Percentiles rank a stretch among this genome's conserved stretches.
Evolutionary conservation across 441 rosid genomes (phyloP).

Genomic region (Gossypium lobatum): DNA sequence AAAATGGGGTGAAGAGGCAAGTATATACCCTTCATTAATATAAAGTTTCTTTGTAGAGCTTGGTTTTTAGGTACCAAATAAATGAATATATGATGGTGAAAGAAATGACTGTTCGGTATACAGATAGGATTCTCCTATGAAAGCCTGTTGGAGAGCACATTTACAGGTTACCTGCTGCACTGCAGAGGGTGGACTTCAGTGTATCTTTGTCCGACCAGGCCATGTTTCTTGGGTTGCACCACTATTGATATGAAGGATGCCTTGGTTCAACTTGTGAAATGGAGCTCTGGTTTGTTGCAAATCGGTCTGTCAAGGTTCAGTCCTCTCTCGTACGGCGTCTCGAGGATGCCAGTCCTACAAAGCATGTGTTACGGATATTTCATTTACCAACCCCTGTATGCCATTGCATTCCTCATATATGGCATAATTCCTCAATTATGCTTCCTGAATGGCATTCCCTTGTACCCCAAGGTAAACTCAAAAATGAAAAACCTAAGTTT

Average conservation of each 20-base stretch:
- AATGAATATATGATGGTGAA: not conserved
- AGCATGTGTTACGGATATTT: constrained; percentile 20
- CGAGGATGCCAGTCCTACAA: constrained; percentile 21
- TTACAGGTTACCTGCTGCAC: constrained; percentile 25
- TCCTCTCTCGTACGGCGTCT: constrained; percentile 32
- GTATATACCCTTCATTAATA: not conserved
- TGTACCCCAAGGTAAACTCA: constrained; percentile 36
- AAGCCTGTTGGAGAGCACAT: constrained; percentile 13
- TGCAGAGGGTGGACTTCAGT: constrained; percentile 33
- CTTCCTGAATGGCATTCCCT: constrained; percentile 30
- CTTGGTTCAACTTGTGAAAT: constrained; percentile 29
- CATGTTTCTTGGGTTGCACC: constrained; percentile 31
- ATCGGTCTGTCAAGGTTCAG: constrained; percentile 30
- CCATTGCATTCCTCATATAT: constrained; percentile 23
- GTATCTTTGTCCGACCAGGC: constrained; percentile 26
- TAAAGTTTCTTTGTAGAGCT: not conserved
- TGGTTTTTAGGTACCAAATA: not conserved
- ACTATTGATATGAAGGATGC: constrained; percentile 23
- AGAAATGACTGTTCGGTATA: not conserved
- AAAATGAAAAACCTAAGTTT: not conserved
- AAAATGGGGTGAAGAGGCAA: constrained; percentile 38
- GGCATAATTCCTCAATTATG: constrained; percentile 41
- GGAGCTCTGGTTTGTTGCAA: constrained; percentile 26
- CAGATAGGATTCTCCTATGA: constrained; percentile 15
- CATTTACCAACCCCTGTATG: constrained; percentile 13